Conservation (phyloP, 164 flowering plant genomes). For the Umbilicus rupestris region DNA sequence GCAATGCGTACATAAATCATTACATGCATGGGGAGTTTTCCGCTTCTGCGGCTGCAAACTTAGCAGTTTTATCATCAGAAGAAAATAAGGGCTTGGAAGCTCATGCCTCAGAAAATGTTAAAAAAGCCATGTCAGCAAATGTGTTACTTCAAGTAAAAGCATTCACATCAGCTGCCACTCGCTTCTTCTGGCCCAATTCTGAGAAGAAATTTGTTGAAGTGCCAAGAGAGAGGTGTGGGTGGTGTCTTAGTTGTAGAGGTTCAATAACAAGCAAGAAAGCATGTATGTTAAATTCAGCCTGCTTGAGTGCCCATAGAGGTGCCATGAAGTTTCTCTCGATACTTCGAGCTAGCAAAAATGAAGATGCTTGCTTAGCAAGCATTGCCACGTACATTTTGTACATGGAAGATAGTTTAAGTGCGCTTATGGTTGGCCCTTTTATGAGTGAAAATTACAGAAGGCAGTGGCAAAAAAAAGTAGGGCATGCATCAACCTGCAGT, state of each 20-base stretch:
- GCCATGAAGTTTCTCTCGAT: slow-evolving; percentile 39
- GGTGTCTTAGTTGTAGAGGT: slow-evolving; percentile 84
- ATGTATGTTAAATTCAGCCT: slow-evolving; percentile 79
- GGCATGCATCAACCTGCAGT: slow-evolving; percentile 43
- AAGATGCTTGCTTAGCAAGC: slow-evolving; percentile 48
- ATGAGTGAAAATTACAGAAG: slow-evolving; percentile 34
- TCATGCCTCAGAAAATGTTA: slow-evolving; percentile 32
- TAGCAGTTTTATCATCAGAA: slow-evolving; percentile 62
- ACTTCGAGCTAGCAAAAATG: slow-evolving; percentile 40
- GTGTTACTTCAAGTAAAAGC: slow-evolving; percentile 64
- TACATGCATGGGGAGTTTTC: slow-evolving; percentile 83
- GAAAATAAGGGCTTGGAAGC: slow-evolving; percentile 36
- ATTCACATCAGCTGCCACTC: slow-evolving; percentile 50
- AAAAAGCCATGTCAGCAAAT: slow-evolving; percentile 41
- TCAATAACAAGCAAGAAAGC: slow-evolving; percentile 51
- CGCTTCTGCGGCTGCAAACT: slow-evolving; percentile 81
- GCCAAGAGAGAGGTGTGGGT: slow-evolving; percentile 94
- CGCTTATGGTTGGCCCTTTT: slow-evolving; percentile 64
- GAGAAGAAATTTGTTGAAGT: slow-evolving; percentile 75
- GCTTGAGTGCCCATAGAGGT: slow-evolving; percentile 51
- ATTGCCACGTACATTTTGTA: slow-evolving; percentile 59
- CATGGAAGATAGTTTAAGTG: slow-evolving; percentile 70
- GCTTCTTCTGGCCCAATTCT: slow-evolving; percentile 83
- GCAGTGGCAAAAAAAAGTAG: slow-evolving; percentile 63
- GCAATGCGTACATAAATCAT: slow-evolving; percentile 53